Evolutionary conservation across 805 yeast genomes (phyloP).

Genomic region (Scheffersomyces spartinae): DNA sequence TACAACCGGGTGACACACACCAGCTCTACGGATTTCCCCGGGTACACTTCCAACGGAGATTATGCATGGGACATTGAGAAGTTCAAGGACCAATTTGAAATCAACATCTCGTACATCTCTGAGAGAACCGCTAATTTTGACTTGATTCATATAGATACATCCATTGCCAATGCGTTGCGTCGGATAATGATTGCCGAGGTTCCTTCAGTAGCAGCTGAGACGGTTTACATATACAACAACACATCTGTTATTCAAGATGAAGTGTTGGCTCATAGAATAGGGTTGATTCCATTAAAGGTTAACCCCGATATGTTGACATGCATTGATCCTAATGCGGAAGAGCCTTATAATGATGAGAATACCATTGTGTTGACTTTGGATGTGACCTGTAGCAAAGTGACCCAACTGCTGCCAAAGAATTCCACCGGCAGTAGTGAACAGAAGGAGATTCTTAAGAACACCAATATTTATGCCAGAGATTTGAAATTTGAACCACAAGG

Average conservation of each 20-base stretch:
- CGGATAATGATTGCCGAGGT: constrained; percentile 96
- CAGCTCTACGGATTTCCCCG: constrained; percentile 86
- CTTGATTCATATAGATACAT: constrained; percentile 75
- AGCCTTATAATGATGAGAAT: constrained; percentile 72
- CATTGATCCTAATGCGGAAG: constrained; percentile 60
- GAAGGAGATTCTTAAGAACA: constrained; percentile 68
- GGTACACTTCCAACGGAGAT: constrained; percentile 55
- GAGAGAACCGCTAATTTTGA: constrained; percentile 80
- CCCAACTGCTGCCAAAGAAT: constrained; percentile 68
- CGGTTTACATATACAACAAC: constrained; percentile 82
- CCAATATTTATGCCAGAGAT: constrained; percentile 82
- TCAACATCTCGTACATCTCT: constrained; percentile 52
- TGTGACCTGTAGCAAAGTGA: constrained; percentile 75
- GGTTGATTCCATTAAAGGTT: constrained; percentile 79
- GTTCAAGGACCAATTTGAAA: constrained; percentile 56
- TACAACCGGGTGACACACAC: constrained; percentile 87
- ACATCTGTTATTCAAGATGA: constrained; percentile 97
- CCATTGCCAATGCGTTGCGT: constrained; percentile 92
- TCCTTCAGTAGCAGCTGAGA: constrained; percentile 91
- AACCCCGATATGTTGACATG: constrained; percentile 85
- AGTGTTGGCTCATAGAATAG: constrained; percentile 91
- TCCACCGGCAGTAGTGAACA: constrained; percentile 83
- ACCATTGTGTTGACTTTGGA: constrained; percentile 77
- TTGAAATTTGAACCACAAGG: constrained; percentile 89
- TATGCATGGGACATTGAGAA: constrained; percentile 75